phyloP scores from a whole-genome alignment of 257 asterid genomes.

The Solanum verrucosum region DNA sequence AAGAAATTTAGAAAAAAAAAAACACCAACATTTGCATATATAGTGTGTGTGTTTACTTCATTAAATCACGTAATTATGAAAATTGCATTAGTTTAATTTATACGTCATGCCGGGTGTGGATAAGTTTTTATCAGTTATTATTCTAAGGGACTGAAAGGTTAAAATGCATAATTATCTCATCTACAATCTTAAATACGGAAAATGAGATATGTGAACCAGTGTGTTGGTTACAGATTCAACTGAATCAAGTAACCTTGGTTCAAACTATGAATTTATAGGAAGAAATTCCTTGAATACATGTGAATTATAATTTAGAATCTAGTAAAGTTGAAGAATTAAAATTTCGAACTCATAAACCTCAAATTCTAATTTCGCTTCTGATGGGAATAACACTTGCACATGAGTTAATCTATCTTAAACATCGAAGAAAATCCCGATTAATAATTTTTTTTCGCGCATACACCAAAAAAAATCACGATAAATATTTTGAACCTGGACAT shows the following conservation, averaged over 20 bases:
- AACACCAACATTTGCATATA: background rate
- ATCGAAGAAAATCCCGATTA: accelerated
- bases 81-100: too few relatives aligned
- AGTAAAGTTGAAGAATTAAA: too few relatives aligned
- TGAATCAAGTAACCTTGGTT: too few relatives aligned
- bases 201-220: background rate
- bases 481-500: background rate
- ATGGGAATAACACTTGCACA: background rate
- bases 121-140: too few relatives aligned
- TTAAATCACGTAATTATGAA: too few relatives aligned
- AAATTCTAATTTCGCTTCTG: too few relatives aligned
- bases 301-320: too few relatives aligned
- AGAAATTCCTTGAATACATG: too few relatives aligned
- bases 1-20: background rate
- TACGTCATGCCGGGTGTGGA: accelerated
- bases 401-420: background rate
- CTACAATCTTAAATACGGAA: background rate
- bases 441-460: accelerated
- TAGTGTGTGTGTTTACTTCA: too few relatives aligned
- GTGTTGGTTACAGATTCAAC: too few relatives aligned
- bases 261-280: too few relatives aligned
- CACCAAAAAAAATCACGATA: background rate
- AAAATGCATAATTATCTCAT: background rate
- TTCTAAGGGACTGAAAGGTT: background rate
- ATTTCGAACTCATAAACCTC: accelerated